Evolutionary conservation across 768 basidiomycete species (phyloP).

Genomic region (Phaeotremella skinneri): DNA sequence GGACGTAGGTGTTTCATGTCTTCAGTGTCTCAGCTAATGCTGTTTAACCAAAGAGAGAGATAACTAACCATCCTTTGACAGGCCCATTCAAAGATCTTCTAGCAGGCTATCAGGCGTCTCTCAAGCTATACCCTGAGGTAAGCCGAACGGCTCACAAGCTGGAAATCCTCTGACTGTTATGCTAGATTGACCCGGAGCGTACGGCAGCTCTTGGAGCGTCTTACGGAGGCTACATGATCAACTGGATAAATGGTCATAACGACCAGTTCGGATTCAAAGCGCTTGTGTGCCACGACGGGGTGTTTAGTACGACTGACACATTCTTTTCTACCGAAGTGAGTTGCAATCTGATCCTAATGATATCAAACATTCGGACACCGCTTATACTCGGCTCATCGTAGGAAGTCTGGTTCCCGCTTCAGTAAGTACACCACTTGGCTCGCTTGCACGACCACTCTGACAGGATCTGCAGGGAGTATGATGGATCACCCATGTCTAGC

Average conservation of each 20-base stretch:
- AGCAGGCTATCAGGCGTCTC: slow-evolving; percentile 49
- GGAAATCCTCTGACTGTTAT: neutral
- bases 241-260: slow-evolving; percentile 95
- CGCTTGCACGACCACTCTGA: neutral
- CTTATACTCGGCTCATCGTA: slow-evolving; percentile 7
- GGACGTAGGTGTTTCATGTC: slow-evolving; percentile 68
- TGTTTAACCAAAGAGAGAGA: neutral
- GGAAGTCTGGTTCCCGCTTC: slow-evolving; percentile 44
- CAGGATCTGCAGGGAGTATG: slow-evolving; percentile 22
- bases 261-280: slow-evolving; percentile 86
- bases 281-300: slow-evolving; percentile 87
- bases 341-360: neutral
- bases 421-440: slow-evolving; percentile 10
- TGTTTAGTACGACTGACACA: slow-evolving; percentile 59
- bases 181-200: neutral
- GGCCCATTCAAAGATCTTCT: slow-evolving; percentile 50
- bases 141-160: neutral
- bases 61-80: slow-evolving; percentile 1
- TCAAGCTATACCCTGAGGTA: slow-evolving; percentile 46
- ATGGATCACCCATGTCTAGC: slow-evolving; percentile 26
- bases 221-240: slow-evolving; percentile 66
- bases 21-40: slow-evolving; percentile 33
- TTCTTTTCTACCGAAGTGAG: slow-evolving; percentile 75
- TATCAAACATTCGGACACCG: neutral
- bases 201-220: slow-evolving; percentile 65